Evolutionary conservation across 202 grass and related monocot species (phyloP).

Genomic region (Brachypodium distachyon): DNA sequence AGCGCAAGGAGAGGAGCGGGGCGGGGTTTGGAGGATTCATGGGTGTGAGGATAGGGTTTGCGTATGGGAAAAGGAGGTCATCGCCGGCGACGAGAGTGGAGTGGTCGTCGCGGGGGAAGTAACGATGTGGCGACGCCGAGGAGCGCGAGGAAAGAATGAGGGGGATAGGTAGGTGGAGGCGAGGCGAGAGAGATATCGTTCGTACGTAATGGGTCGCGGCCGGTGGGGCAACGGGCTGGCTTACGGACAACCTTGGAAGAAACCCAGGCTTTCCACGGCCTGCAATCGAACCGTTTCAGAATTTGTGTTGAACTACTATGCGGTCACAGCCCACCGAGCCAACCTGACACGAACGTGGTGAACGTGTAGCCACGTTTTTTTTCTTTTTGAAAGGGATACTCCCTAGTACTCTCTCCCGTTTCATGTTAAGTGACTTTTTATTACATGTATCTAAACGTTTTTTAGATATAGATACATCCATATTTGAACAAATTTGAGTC

Average conservation of each 20-base stretch:
- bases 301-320: neutral
- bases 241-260: neutral
- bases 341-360: neutral
- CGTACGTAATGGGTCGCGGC: neutral
- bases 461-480: too few species aligned
- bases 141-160: neutral
- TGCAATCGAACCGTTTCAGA: neutral
- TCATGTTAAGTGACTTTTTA: too few species aligned
- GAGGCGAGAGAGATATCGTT: neutral
- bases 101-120: neutral
- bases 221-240: neutral
- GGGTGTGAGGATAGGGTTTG: neutral
- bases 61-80: slow-evolving; percentile 24
- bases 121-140: neutral
- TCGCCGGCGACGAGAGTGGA: slow-evolving; percentile 24
- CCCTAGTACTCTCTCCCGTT: too few species aligned
- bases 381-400: too few species aligned
- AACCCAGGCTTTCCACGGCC: neutral
- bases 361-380: neutral
- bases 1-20: slow-evolving; percentile 26
- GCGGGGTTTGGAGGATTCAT: slow-evolving; percentile 36
- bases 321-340: neutral
- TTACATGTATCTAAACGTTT: too few species aligned
- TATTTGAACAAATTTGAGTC: too few species aligned
- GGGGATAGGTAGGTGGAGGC: neutral